Percentiles rank a stretch among this genome's conserved stretches.
These are phyloP conservation scores for Beta lomatogona DNA, from an alignment of 179 eudicot genomes.

Conservation along the genomic window DNA sequence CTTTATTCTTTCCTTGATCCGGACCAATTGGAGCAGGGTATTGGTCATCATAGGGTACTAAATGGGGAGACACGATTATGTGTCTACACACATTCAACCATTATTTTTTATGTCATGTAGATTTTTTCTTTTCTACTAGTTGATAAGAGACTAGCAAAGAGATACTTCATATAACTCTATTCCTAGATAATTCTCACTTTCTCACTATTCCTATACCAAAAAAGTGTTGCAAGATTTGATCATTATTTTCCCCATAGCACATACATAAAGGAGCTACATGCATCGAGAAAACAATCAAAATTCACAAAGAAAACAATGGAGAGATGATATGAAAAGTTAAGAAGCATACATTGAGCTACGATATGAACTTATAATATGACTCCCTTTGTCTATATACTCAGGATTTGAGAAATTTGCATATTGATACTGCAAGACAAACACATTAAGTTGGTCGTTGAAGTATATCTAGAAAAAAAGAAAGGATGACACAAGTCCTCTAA, in stretches of 20 bases:
- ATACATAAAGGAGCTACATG: not conserved
- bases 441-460: not conserved
- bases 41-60: too few species aligned
- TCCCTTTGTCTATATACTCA: conserved; percentile 51
- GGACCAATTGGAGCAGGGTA: too few species aligned
- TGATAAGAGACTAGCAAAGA: too few species aligned
- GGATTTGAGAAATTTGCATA: conserved; percentile 64
- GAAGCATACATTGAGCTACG: conserved; percentile 49
- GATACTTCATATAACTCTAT: too few species aligned
- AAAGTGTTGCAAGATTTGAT: not conserved
- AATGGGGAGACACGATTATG: too few species aligned
- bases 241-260: not conserved
- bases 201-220: too few species aligned
- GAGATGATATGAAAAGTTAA: not conserved
- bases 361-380: not conserved
- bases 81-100: too few species aligned
- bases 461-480: not conserved
- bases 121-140: too few species aligned
- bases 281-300: not conserved
- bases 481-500: not conserved
- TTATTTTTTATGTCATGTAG: too few species aligned
- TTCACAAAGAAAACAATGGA: not conserved
- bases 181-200: too few species aligned
- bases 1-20: too few species aligned
- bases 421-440: conserved; percentile 56